Evolutionary conservation across 2,329 filamentous ascomycete genomes (phyloP).

Genomic region (Pseudohalonectria lignicola): DNA sequence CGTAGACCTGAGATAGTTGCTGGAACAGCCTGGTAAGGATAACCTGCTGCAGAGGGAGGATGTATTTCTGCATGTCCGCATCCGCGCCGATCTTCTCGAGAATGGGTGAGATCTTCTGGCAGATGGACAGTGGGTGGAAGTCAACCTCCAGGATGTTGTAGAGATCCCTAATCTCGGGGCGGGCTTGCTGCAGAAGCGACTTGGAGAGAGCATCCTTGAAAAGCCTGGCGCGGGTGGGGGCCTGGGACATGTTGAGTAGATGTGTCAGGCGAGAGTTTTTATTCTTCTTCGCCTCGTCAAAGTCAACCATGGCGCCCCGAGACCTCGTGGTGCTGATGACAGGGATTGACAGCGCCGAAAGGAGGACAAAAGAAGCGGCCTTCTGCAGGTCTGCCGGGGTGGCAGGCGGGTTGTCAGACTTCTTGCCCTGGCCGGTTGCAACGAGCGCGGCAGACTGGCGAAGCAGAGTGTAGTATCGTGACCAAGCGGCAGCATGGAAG

Average conservation of each 20-base stretch:
- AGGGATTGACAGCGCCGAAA: slow-evolving; percentile 93
- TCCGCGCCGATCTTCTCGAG: slow-evolving; percentile 87
- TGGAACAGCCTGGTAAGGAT: slow-evolving; percentile 98
- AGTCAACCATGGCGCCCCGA: slow-evolving; percentile 88
- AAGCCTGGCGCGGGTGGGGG: slow-evolving; percentile 77
- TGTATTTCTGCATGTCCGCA: slow-evolving; percentile 94
- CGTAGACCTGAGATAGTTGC: slow-evolving; percentile 97
- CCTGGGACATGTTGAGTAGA: slow-evolving; percentile 82
- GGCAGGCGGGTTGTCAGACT: slow-evolving; percentile 87
- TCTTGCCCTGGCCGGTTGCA: slow-evolving; percentile 75
- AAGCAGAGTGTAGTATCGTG: slow-evolving; percentile 91
- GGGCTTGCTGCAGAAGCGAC: slow-evolving; percentile 82
- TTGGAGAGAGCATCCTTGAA: slow-evolving; percentile 97
- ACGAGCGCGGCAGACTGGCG: slow-evolving; percentile 80
- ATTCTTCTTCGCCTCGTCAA: slow-evolving; percentile 94
- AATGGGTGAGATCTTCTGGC: slow-evolving; percentile 97
- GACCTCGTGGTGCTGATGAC: slow-evolving; percentile 98
- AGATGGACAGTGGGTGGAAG: slow-evolving; percentile 97
- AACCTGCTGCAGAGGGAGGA: slow-evolving; percentile 91
- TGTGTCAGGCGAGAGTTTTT: slow-evolving; percentile 97
- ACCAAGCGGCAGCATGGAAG: slow-evolving; percentile 97
- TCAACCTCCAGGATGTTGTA: slow-evolving; percentile 99
- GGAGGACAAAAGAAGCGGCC: slow-evolving; percentile 87
- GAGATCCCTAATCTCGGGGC: slow-evolving; percentile 88
- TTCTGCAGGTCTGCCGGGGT: slow-evolving; percentile 86